These are phyloP conservation scores for Stramenopiles sp. DNA, from an alignment of 352 stramenopile genomes.

Conservation along the genomic window DNA sequence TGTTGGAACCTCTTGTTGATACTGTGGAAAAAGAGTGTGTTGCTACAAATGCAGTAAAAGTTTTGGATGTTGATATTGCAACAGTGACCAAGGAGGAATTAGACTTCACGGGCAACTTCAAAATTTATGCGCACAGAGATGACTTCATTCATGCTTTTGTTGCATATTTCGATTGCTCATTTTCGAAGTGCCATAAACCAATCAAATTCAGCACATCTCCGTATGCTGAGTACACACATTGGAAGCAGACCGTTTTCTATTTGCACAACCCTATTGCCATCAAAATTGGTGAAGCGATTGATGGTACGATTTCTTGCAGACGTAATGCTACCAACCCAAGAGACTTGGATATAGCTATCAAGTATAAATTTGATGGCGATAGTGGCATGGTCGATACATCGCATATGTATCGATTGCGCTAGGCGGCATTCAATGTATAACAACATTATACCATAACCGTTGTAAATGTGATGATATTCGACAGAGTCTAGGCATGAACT, in stretches of 20 bases:
- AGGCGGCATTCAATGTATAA: too few species aligned
- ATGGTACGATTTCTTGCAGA: conserved; percentile 58
- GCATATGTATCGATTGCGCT: not conserved
- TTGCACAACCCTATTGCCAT: conserved; percentile 45
- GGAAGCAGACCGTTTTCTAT: conserved; percentile 98
- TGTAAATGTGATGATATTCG: too few species aligned
- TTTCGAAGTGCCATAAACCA: conserved; percentile 83
- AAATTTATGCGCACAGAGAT: conserved; percentile 63
- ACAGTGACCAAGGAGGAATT: conserved; percentile 49
- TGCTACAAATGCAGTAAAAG: conserved; percentile 64
- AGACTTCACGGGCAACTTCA: conserved; percentile 68
- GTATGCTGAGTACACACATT: conserved; percentile 87
- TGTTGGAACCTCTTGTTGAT: conserved; percentile 90
- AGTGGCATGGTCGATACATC: not conserved
- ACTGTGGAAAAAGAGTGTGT: conserved; percentile 73
- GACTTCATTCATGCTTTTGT: conserved; percentile 89
- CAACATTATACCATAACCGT: too few species aligned
- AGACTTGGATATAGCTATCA: conserved; percentile 61
- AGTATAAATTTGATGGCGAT: not conserved
- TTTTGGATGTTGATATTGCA: conserved; percentile 49
- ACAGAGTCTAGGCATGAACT: too few species aligned
- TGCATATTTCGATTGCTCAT: conserved; percentile 93
- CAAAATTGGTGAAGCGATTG: conserved; percentile 55
- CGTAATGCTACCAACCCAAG: conserved; percentile 73
- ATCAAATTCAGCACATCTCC: conserved; percentile 84